A percentile compares a stretch with the other conserved stretches of the same genome.
Conservation (phyloP, 805 yeast species). For the Cyberlindnera veronae region DNA sequence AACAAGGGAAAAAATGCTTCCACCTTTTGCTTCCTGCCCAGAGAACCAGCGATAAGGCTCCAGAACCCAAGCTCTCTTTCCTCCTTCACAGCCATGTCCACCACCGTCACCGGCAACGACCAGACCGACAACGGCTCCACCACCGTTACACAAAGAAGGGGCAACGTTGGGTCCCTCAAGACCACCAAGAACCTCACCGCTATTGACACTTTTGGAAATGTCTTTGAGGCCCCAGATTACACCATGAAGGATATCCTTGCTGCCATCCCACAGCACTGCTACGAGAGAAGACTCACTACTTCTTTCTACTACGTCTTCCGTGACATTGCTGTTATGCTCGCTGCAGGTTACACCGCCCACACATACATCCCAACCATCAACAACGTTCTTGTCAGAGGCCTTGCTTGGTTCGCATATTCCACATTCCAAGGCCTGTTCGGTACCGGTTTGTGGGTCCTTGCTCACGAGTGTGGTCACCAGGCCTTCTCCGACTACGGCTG, state of each 20-base stretch:
- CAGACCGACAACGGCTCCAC: too few species aligned
- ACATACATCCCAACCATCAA: constrained; percentile 41
- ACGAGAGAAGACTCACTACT: constrained; percentile 46
- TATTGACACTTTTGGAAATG: constrained; percentile 49
- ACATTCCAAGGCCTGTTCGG: constrained; percentile 46
- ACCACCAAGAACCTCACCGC: constrained; percentile 32
- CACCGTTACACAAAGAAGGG: constrained; percentile 17
- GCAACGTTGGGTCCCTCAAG: constrained; percentile 22
- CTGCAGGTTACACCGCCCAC: constrained; percentile 41
- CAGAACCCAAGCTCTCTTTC: too few species aligned
- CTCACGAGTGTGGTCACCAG: constrained; percentile 64
- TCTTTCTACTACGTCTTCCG: constrained; percentile 52
- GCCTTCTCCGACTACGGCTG: constrained; percentile 53
- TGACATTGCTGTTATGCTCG: constrained; percentile 44
- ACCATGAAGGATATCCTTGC: constrained; percentile 53
- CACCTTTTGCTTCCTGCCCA: too few species aligned
- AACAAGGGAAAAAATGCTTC: too few species aligned
- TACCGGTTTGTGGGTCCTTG: constrained; percentile 59
- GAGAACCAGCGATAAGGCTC: too few species aligned
- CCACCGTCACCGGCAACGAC: too few species aligned
- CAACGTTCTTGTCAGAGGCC: constrained; percentile 33
- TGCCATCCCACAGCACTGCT: constrained; percentile 60
- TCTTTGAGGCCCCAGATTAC: constrained; percentile 58
- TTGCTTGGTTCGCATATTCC: constrained; percentile 40
- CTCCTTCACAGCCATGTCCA: too few species aligned